Evolutionary conservation across 441 rosid species (phyloP), one percentile per base, ranked within the genome.

Genomic region (Flueggea neowawraea): DNA sequence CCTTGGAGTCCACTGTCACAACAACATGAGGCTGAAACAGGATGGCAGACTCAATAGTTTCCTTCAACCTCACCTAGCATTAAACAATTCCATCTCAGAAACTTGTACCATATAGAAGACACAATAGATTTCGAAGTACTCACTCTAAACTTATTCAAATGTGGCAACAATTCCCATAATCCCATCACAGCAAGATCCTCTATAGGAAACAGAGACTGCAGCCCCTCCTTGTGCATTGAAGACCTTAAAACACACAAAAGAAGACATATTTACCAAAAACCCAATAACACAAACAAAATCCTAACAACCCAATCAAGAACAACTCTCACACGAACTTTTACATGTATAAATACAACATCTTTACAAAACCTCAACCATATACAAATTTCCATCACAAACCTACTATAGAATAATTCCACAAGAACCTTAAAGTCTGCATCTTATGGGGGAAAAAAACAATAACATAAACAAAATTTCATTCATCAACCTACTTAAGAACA

Each of bases 161-260:
- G 97, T 5, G 97, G 97, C 58, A 90, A 69, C 54, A 90, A 73
- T 75, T 93, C 97, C 95, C 95, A 88, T 58, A 85, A 67, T 32
- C 98, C 98, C 97, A 93, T 90, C 58, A 93, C 96, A 8, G 98
- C 76, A 59, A 90, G 84, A 60, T 88, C 94, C 79, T 90, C 97
- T 84, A 93, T 84, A 0, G 95, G 95, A 63, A 88, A 93, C 73
- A 88, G 64, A 49, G 89, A 77, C 65, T 57, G 69, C 75, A 93
- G 56, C 28, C 92, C 98, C 71, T 86, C 78, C 69, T 82, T 79
- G 63, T 75, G 78, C 98, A 88, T 88, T 89, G 73, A 73, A 12
- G 79, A 78, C 82, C 98, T 85, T 67, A 54, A 67, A 41, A 72
- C 17, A 57, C 10, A 62, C 2, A 57, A 48, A 49, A 13, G 12